phyloP scores from a whole-genome alignment of 1,284 basidiomycete species.

The Ganoderma boninense region DNA sequence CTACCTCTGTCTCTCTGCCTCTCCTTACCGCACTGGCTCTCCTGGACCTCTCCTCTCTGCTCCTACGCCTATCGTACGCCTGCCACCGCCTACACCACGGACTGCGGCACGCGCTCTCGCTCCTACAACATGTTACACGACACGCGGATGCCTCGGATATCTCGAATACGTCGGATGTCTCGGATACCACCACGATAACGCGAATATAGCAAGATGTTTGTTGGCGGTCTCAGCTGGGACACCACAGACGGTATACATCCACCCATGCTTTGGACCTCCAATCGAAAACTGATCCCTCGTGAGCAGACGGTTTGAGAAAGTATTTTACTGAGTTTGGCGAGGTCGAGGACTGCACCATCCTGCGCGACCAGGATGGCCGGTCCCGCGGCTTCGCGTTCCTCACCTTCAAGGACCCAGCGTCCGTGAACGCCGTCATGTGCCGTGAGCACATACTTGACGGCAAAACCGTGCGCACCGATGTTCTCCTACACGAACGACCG shows the following conservation, averaged over 20 bases:
- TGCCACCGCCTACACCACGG: slow-evolving; percentile 11
- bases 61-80: slow-evolving; percentile 24
- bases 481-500: background rate
- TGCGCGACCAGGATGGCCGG: slow-evolving; percentile 89
- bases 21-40: slow-evolving; percentile 21
- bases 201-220: slow-evolving; percentile 91
- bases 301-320: slow-evolving; percentile 70
- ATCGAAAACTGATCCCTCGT: slow-evolving; percentile 29
- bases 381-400: slow-evolving; percentile 95
- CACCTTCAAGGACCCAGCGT: slow-evolving; percentile 85
- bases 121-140: slow-evolving; percentile 30
- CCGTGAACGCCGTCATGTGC: slow-evolving; percentile 83
- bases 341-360: slow-evolving; percentile 92
- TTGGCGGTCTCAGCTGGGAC: slow-evolving; percentile 97
- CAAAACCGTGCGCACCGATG: slow-evolving; percentile 54
- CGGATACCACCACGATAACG: slow-evolving; percentile 15
- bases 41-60: slow-evolving; percentile 23
- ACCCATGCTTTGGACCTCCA: slow-evolving; percentile 3
- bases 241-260: slow-evolving; percentile 86
- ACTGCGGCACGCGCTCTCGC: slow-evolving; percentile 10
- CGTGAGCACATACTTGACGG: slow-evolving; percentile 91
- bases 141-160: slow-evolving; percentile 8
- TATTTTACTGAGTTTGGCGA: slow-evolving; percentile 78
- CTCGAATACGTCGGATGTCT: slow-evolving; percentile 15
- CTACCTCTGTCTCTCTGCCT: slow-evolving; percentile 31